Conservation (phyloP, 805 yeast genomes). For the Kodamaea neixiangensis region DNA sequence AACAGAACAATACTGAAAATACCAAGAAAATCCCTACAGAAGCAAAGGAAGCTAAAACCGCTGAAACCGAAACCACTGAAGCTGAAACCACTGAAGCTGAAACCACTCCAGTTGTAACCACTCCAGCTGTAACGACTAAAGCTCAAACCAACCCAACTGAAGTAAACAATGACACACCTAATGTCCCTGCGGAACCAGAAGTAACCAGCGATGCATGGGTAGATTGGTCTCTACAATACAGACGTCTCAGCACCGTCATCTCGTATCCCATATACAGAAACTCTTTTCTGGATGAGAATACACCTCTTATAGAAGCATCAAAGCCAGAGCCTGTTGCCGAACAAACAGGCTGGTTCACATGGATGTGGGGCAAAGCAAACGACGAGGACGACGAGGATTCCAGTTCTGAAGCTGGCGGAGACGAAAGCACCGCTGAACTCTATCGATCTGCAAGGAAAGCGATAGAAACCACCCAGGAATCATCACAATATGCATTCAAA, state of each 20-base stretch:
- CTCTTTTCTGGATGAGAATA: background rate
- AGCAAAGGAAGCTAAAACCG: no score
- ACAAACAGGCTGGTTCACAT: conserved; percentile 30
- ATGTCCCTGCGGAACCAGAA: background rate
- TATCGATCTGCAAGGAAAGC: conserved; percentile 33
- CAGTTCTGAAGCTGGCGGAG: conserved; percentile 19
- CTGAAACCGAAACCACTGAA: background rate
- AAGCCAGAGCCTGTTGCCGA: background rate
- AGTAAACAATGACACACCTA: background rate
- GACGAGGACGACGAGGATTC: conserved; percentile 14
- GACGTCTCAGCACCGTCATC: conserved; percentile 14
- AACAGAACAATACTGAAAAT: background rate
- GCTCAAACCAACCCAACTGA: background rate
- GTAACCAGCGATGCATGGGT: conserved; percentile 8
- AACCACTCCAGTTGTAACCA: background rate
- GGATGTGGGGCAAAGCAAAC: conserved; percentile 21
- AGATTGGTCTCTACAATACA: conserved; percentile 16
- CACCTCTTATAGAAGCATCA: background rate
- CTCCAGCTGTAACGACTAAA: background rate
- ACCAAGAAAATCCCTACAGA: no score
- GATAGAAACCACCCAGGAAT: conserved; percentile 34
- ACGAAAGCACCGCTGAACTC: conserved; percentile 25
- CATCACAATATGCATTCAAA: conserved; percentile 36
- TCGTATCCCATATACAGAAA: background rate
- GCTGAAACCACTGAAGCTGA: background rate